Conservation (phyloP, 2,329 filamentous ascomycete genomes). For the Apiospora phragmitis region DNA sequence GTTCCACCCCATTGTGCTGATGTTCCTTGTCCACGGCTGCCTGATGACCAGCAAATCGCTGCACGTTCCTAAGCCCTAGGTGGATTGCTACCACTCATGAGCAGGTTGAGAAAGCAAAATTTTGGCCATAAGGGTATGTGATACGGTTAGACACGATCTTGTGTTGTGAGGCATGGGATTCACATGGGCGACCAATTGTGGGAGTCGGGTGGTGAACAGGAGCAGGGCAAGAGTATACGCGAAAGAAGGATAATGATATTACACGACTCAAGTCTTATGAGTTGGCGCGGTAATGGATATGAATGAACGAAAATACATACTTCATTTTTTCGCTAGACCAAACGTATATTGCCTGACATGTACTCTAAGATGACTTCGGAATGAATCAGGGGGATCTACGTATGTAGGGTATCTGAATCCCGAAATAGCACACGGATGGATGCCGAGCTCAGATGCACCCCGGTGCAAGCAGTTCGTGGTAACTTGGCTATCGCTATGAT, state of each 20-base stretch:
- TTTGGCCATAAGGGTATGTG: not conserved
- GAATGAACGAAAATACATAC: not conserved
- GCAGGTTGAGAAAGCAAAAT: not conserved
- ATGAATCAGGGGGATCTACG: not conserved
- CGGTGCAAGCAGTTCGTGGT: not conserved
- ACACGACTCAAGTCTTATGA: not conserved
- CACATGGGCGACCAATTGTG: not conserved
- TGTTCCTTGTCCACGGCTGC: conserved; percentile 89
- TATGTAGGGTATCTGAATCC: not conserved
- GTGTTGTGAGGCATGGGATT: not conserved
- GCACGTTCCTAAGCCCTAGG: conserved; percentile 84
- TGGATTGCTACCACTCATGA: not conserved
- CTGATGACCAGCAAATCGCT: conserved; percentile 95
- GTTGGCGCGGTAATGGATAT: not conserved
- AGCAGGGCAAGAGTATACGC: not conserved
- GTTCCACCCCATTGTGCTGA: conserved; percentile 76
- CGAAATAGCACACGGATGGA: not conserved
- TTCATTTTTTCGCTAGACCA: not conserved
- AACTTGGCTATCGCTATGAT: not conserved
- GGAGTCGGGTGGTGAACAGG: not conserved
- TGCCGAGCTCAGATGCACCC: not conserved
- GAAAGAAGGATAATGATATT: not conserved
- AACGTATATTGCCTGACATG: not conserved
- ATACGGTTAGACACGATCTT: not conserved
- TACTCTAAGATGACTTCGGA: too few species aligned